Base-by-base conservation (phyloP, 441 rosid genomes). In the Kokia cookei region DNA sequence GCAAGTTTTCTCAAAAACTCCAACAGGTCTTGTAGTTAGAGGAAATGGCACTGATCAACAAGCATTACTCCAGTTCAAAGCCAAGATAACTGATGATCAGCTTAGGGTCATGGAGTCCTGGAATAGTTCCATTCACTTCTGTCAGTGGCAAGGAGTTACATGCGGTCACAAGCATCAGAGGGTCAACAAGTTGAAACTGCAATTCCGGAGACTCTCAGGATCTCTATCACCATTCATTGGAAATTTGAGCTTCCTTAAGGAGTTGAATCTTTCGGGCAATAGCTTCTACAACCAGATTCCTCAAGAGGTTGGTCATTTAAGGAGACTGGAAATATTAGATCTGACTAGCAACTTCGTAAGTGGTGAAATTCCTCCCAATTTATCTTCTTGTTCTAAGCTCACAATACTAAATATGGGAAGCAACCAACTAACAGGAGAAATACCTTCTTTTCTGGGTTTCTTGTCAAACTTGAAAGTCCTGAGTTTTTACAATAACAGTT, bases 91-190 rank as follows among this genome's bases (percentile, higher is more conserved):
- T 3, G 40, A 11, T 2, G 54, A 66, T 66, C 71, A 13, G 7
- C 5, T 66, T 5, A 7, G 35, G 10, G 29, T 66, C 0, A 47
- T 66, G 71, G 5, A 14, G 1, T 76, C 69, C 1, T 81, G 80
- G 84, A 82, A 79, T 29, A 26, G 72, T 19, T 62, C 80, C 37
- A 2, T 27, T 24, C 76, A 70, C 22, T 76, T 81, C 26, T 81
- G 78, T 65, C 63, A 5, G 1, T 78, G 82, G 84, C 0, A 2
- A 9, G 73, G 79, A 0, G 72, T 78, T 26, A 48, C 73, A 1
- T 81, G 81, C 35, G 57, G 71, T 47, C 19, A 13, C 57, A 29
- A 48, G 15, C 76, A 62, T 47, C 48, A 7, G 13, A 67, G 79
- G 0, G 75, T 81, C 42, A 47, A 53, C 0, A 12, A 4, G n/a